Conservation (phyloP, 805 yeast species). For the Monosporozyma siamensis region DNA sequence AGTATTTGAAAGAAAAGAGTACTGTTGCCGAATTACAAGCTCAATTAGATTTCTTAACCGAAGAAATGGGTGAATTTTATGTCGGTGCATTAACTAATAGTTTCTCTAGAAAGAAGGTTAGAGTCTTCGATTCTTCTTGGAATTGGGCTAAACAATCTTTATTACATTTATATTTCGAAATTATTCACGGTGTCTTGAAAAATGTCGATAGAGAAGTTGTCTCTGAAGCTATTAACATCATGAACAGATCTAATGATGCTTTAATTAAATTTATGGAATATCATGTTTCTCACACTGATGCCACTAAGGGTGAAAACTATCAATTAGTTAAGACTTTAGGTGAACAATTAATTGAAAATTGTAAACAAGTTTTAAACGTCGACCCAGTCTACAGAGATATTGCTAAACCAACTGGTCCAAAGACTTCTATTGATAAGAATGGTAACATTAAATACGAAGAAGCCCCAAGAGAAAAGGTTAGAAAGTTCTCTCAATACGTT, state of each 20-base stretch:
- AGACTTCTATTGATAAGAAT: conserved; percentile 75
- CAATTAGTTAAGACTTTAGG: conserved; percentile 84
- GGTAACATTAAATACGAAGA: conserved; percentile 84
- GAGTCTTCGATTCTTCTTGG: conserved; percentile 97
- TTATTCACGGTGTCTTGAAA: conserved; percentile 85
- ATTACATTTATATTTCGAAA: conserved; percentile 85
- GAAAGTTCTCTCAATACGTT: conserved; percentile 93
- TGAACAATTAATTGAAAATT: conserved; percentile 88
- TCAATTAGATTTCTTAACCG: conserved; percentile 69
- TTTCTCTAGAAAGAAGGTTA: conserved; percentile 86
- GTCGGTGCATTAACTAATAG: conserved; percentile 86
- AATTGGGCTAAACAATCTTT: conserved; percentile 99
- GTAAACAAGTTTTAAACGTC: conserved; percentile 69
- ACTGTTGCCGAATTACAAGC: conserved; percentile 75
- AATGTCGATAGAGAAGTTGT: conserved; percentile 94
- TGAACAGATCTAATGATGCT: conserved; percentile 94
- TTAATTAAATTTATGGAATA: conserved; percentile 95
- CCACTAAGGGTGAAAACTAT: conserved; percentile 81
- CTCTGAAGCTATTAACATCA: conserved; percentile 89
- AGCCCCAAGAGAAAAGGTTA: conserved; percentile 77
- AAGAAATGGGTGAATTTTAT: conserved; percentile 85
- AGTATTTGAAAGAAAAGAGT: conserved; percentile 66
- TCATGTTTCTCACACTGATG: conserved; percentile 51
- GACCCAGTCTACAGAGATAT: conserved; percentile 96
- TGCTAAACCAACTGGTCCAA: conserved; percentile 89